These are phyloP conservation scores for Blastosporella zonata DNA, from an alignment of 1,284 basidiomycete species.

Conservation along the genomic window DNA sequence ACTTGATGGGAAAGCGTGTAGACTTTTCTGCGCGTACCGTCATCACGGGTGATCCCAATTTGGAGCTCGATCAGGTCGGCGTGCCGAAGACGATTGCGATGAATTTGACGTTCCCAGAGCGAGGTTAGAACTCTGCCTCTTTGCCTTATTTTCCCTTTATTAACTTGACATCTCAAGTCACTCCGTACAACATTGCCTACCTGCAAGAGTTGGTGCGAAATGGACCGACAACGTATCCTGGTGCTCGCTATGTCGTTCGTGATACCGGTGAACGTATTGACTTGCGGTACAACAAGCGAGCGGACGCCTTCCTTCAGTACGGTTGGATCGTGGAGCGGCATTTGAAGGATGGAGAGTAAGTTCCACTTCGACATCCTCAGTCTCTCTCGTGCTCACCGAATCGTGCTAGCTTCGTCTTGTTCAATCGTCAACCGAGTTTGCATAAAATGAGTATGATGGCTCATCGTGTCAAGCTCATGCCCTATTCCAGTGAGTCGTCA, in stretches of 20 bases:
- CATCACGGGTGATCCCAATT: slow-evolving; percentile 98
- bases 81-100: slow-evolving; percentile 97
- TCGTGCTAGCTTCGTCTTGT: slow-evolving; percentile 77
- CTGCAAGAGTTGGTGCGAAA: slow-evolving; percentile 96
- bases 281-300: slow-evolving; percentile 94
- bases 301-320: slow-evolving; percentile 96
- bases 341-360: slow-evolving; percentile 95
- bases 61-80: slow-evolving; percentile 96
- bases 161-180: slow-evolving; percentile 54
- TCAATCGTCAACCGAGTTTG: slow-evolving; percentile 97
- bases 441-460: slow-evolving; percentile 99
- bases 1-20: slow-evolving; percentile 99
- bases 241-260: slow-evolving; percentile 95
- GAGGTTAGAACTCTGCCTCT: slow-evolving; percentile 56
- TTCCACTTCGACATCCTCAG: slow-evolving; percentile 20
- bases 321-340: slow-evolving; percentile 99
- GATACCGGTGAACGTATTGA: slow-evolving; percentile 99
- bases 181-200: slow-evolving; percentile 95
- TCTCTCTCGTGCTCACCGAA: slow-evolving; percentile 5
- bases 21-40: slow-evolving; percentile 99
- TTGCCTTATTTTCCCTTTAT: slow-evolving; percentile 2
- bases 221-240: slow-evolving; percentile 94
- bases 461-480: slow-evolving; percentile 97
- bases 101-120: slow-evolving; percentile 97
- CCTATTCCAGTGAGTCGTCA: slow-evolving; percentile 85